Percentiles rank a stretch among this genome's conserved stretches.
These are phyloP conservation scores for Ogataea ramenticola DNA, from an alignment of 805 yeast species.

Conservation along the genomic window DNA sequence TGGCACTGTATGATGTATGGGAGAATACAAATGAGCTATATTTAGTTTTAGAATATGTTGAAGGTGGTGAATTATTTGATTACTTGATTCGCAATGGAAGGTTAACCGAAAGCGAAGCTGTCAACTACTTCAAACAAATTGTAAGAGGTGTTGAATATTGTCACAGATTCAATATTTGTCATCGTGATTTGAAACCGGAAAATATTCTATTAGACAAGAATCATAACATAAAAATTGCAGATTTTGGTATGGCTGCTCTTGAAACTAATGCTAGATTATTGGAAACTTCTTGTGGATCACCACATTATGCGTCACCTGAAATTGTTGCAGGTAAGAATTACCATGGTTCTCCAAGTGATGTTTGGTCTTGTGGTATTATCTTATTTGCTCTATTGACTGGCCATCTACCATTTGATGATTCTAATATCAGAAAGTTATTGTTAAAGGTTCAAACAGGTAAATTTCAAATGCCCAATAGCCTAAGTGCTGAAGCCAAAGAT, in stretches of 20 bases:
- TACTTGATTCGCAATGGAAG: constrained; percentile 66
- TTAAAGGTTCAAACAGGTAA: constrained; percentile 72
- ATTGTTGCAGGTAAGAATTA: constrained; percentile 72
- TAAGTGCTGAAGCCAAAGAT: constrained; percentile 61
- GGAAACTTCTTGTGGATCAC: constrained; percentile 82
- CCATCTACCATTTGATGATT: constrained; percentile 78
- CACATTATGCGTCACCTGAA: constrained; percentile 87
- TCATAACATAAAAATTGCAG: constrained; percentile 70
- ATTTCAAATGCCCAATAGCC: constrained; percentile 61
- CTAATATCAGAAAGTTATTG: constrained; percentile 61
- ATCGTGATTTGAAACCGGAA: constrained; percentile 79
- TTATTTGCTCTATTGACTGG: constrained; percentile 75
- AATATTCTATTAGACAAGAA: constrained; percentile 61
- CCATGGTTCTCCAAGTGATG: constrained; percentile 81
- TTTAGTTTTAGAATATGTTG: constrained; percentile 73
- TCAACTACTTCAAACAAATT: constrained; percentile 70
- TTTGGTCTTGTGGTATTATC: constrained; percentile 86
- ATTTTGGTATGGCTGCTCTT: constrained; percentile 86
- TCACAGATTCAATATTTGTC: constrained; percentile 75
- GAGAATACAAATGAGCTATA: constrained; percentile 88
- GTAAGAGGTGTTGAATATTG: constrained; percentile 74
- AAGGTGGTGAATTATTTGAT: constrained; percentile 84
- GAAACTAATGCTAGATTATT: constrained; percentile 63
- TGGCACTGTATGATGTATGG: constrained; percentile 96
- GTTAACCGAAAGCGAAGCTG: constrained; percentile 65